Percentiles rank a stretch among this genome's conserved stretches.
phyloP scores from a whole-genome alignment of 2,329 filamentous ascomycete genomes.

The Chalaropsis thielavioides region DNA sequence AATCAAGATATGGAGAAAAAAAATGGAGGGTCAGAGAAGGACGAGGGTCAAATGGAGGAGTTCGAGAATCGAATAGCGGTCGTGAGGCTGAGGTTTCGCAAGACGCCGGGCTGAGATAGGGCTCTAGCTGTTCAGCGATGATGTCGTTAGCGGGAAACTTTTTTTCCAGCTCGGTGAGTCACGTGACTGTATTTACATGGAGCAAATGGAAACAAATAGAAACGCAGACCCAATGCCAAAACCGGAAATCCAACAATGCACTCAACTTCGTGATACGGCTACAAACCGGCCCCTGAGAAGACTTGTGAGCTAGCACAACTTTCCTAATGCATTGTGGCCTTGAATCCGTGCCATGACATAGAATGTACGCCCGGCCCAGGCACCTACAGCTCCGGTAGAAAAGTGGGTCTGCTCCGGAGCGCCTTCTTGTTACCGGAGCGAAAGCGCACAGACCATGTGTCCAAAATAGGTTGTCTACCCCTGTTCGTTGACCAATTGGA shows the following conservation, averaged over 20 bases:
- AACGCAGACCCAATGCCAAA: not conserved
- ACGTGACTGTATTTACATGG: slow-evolving; percentile 12
- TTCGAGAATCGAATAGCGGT: not conserved
- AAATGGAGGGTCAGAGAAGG: slow-evolving; percentile 16
- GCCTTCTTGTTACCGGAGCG: not conserved
- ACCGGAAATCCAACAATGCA: not conserved
- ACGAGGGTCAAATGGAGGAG: not conserved
- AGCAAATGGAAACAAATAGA: not conserved
- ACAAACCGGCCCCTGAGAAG: not conserved
- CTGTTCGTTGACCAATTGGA: slow-evolving; percentile 12
- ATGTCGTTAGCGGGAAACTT: slow-evolving; percentile 17
- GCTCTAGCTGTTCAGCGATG: slow-evolving; percentile 6
- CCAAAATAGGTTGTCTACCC: slow-evolving; percentile 8
- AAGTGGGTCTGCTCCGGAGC: slow-evolving; percentile 8
- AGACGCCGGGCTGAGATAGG: slow-evolving; percentile 8
- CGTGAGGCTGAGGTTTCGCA: slow-evolving; percentile 9
- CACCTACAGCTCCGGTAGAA: slow-evolving; percentile 1
- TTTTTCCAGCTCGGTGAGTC: slow-evolving; percentile 8
- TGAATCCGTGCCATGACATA: not conserved
- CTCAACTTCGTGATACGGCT: not conserved
- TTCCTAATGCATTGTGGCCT: not conserved
- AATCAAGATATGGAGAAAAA: slow-evolving; percentile 1
- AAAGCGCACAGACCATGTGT: slow-evolving; percentile 12
- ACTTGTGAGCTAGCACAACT: not conserved
- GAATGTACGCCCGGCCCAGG: not conserved